Evolutionary conservation across 441 rosid species (phyloP), one percentile per base, ranked within the genome.

Genomic region (Arabidopsis lyrata): DNA sequence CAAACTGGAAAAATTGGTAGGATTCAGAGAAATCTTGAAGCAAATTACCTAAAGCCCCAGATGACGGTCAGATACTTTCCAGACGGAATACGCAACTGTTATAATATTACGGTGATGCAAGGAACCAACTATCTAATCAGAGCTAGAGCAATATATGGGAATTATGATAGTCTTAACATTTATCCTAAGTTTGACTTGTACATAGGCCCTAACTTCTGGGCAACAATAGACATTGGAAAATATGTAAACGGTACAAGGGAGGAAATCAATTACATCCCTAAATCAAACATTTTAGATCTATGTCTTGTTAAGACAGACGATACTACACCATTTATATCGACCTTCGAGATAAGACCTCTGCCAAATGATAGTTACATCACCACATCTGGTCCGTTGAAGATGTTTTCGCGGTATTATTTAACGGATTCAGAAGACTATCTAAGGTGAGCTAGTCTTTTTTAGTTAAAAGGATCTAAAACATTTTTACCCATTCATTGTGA

Each of bases 251-350:
- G 49, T 13, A 5, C 55, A 0, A 1, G 12, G 9, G 34, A 5
- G 16, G 90, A 86, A 52, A 80, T 86, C 53, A 42, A 75, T 18
- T 71, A 83, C 58, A 24, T 54, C 5, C 65, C 81, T 0, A 7
- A 5, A 5, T 53, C 55, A 47, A 48, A 24, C 4, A 76, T 8
- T 8, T 16, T 81, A 5, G 18, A 72, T 15, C 8, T 86, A 5
- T 86, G 90, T 50, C 80, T 82, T 3, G 81, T 68, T 6, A 77
- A n/a, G n/a, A n/a, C n/a, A n/a, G n/a, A n/a, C n/a, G n/a, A n/a
- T n/a, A n/a, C n/a, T n/a, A n/a, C n/a, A n/a, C n/a, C n/a, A n/a
- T n/a, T n/a, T n/a, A n/a, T n/a, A n/a, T n/a, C n/a, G n/a, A n/a
- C n/a, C n/a, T n/a, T n/a, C n/a, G n/a, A n/a, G n/a, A n/a, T n/a